Evolutionary conservation across 257 asterid genomes (phyloP).

Genomic region (Penstemon davidsonii): DNA sequence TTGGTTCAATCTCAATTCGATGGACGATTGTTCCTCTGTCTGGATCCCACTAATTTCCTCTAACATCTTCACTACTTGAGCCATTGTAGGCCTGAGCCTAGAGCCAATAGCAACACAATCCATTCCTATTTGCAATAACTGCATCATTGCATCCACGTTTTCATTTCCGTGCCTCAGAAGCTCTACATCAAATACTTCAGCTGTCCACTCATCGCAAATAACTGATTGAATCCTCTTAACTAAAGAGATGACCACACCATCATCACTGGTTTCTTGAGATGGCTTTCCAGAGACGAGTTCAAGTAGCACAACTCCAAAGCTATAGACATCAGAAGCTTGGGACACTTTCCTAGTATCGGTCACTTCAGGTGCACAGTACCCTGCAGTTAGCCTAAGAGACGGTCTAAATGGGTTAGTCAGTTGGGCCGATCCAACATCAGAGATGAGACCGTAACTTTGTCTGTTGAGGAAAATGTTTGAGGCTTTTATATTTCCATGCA

Average conservation of each 20-base stretch:
- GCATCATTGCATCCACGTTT: slow-evolving; percentile 38
- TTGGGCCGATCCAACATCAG: slow-evolving; percentile 33
- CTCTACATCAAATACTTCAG: slow-evolving; percentile 39
- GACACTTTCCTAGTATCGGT: slow-evolving; percentile 26
- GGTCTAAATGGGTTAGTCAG: no score
- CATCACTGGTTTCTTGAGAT: not conserved
- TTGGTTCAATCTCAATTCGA: not conserved
- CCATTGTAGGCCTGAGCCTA: slow-evolving; percentile 39
- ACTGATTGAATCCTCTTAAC: slow-evolving; percentile 40
- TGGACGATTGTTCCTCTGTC: not conserved
- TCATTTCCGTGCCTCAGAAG: slow-evolving; percentile 35
- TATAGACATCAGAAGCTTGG: slow-evolving; percentile 34
- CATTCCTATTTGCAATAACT: slow-evolving; percentile 40
- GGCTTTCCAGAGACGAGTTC: slow-evolving; percentile 23
- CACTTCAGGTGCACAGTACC: slow-evolving; percentile 19
- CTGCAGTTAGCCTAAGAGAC: no score
- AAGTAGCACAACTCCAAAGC: slow-evolving; percentile 36
- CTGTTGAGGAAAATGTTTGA: slow-evolving; percentile 36
- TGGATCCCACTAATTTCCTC: slow-evolving; percentile 29
- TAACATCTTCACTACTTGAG: slow-evolving; percentile 34
- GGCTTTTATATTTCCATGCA: slow-evolving; percentile 44
- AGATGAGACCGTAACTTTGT: slow-evolving; percentile 32
- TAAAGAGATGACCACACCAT: slow-evolving; percentile 36
- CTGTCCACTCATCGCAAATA: slow-evolving; percentile 41
- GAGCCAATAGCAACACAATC: slow-evolving; percentile 37